phyloP scores from a whole-genome alignment of 1,284 basidiomycete species.

The Leucoagaricus sp. region DNA sequence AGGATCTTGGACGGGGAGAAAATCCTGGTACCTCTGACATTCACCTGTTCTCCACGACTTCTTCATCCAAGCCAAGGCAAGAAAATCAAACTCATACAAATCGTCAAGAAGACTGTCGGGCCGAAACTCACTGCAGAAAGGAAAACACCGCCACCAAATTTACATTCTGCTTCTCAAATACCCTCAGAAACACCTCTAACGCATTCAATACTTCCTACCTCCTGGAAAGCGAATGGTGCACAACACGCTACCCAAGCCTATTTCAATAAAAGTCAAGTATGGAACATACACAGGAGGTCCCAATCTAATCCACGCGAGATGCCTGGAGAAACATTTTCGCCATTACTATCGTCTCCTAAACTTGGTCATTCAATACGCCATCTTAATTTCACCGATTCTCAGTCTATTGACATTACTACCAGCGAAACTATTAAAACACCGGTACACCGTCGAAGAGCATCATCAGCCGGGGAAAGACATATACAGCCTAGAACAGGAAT shows the following conservation, averaged over 20 bases:
- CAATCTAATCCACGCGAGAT: constrained; percentile 30
- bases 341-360: not conserved
- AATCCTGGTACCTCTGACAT: constrained; percentile 66
- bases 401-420: too few species aligned
- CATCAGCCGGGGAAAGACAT: constrained; percentile 36
- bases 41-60: constrained; percentile 71
- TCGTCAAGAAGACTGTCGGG: constrained; percentile 66
- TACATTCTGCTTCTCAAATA: not conserved
- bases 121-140: constrained; percentile 62
- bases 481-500: constrained; percentile 1
- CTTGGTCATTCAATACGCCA: not conserved
- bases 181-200: not conserved
- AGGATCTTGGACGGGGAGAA: constrained; percentile 63
- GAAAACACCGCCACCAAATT: constrained; percentile 46
- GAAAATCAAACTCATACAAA: constrained; percentile 65
- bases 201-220: not conserved
- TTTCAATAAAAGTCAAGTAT: constrained; percentile 20
- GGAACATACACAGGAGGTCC: constrained; percentile 33
- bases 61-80: constrained; percentile 64
- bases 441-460: constrained; percentile 36
- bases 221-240: constrained; percentile 9
- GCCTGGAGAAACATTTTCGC: not conserved
- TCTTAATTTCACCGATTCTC: not conserved
- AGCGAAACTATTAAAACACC: too few species aligned
- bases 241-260: constrained; percentile 8